These are phyloP conservation scores for Diaporthe vexans DNA, from an alignment of 2,329 filamentous ascomycete species.

Conservation along the genomic window DNA sequence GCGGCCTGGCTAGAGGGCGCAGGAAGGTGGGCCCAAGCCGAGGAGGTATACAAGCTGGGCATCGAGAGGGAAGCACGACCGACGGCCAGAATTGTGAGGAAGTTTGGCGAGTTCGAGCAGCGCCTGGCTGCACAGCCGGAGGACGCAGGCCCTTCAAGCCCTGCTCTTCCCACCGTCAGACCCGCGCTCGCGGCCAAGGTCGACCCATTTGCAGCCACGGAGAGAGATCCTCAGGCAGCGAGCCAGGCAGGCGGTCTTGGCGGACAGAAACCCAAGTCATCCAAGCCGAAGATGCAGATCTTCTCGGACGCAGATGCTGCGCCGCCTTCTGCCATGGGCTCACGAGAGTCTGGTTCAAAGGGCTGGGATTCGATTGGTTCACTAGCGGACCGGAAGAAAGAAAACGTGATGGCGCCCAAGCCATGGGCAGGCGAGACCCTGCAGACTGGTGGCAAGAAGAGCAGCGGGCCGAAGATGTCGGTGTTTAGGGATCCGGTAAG, in stretches of 20 bases:
- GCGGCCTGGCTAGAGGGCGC: constrained; percentile 91
- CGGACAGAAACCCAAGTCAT: constrained; percentile 71
- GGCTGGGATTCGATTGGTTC: constrained; percentile 96
- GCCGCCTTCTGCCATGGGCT: constrained; percentile 68
- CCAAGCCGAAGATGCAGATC: constrained; percentile 87
- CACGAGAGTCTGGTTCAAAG: constrained; percentile 68
- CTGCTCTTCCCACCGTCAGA: constrained; percentile 85
- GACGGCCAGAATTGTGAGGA: constrained; percentile 83
- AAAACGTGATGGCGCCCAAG: constrained; percentile 87
- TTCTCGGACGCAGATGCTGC: constrained; percentile 83
- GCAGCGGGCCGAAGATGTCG: constrained; percentile 82
- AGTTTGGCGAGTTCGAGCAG: constrained; percentile 92
- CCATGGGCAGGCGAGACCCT: constrained; percentile 95
- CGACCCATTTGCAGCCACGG: constrained; percentile 79
- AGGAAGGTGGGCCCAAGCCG: constrained; percentile 88
- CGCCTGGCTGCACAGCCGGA: constrained; percentile 74
- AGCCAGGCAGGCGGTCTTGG: constrained; percentile 61
- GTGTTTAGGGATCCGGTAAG: constrained; percentile 98
- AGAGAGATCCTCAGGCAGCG: constrained; percentile 76
- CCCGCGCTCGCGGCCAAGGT: constrained; percentile 88
- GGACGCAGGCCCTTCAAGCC: constrained; percentile 78
- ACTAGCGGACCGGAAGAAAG: constrained; percentile 90
- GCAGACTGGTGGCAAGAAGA: constrained; percentile 87
- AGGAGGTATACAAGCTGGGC: constrained; percentile 92
- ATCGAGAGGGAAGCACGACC: constrained; percentile 91